Evolutionary conservation across 2,329 filamentous ascomycete species (phyloP).

Genomic region (Ceratocystis variospora): DNA sequence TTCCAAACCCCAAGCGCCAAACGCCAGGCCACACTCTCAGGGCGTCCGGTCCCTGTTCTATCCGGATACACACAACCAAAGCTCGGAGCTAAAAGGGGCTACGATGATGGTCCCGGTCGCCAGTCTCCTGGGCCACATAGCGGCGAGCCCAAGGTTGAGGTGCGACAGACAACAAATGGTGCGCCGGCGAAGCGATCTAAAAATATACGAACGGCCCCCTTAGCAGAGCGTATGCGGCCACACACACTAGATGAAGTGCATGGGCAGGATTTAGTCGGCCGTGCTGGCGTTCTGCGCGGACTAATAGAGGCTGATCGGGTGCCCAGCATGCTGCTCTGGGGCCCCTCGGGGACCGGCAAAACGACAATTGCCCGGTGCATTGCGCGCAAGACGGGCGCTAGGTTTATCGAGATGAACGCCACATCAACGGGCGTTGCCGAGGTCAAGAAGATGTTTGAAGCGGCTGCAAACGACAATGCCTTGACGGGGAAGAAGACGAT

Average conservation of each 20-base stretch:
- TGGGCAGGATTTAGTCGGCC: slow-evolving; percentile 83
- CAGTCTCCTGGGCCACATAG: slow-evolving; percentile 3
- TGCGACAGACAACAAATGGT: neutral
- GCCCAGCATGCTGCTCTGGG: slow-evolving; percentile 93
- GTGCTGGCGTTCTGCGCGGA: slow-evolving; percentile 66
- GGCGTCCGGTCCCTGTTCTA: neutral
- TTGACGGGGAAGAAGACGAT: slow-evolving; percentile 85
- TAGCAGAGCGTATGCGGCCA: slow-evolving; percentile 91
- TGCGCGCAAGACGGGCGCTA: slow-evolving; percentile 62
- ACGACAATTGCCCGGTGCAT: slow-evolving; percentile 89
- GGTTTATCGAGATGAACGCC: slow-evolving; percentile 93
- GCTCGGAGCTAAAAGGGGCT: slow-evolving; percentile 32
- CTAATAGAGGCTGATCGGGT: slow-evolving; percentile 76
- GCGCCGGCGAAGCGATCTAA: slow-evolving; percentile 47
- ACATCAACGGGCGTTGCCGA: slow-evolving; percentile 78
- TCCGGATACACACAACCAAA: neutral
- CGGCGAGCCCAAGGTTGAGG: neutral
- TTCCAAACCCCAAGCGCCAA: slow-evolving; percentile 50
- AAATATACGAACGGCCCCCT: slow-evolving; percentile 57
- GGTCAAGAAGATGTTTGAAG: slow-evolving; percentile 80
- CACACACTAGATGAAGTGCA: slow-evolving; percentile 69
- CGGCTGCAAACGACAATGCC: slow-evolving; percentile 64
- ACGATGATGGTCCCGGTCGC: slow-evolving; percentile 39
- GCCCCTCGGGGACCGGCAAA: slow-evolving; percentile 67
- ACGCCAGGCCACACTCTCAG: slow-evolving; percentile 30